Base-by-base conservation (phyloP, 1,139 yeast genomes). In the Candida labiduridarum region DNA sequence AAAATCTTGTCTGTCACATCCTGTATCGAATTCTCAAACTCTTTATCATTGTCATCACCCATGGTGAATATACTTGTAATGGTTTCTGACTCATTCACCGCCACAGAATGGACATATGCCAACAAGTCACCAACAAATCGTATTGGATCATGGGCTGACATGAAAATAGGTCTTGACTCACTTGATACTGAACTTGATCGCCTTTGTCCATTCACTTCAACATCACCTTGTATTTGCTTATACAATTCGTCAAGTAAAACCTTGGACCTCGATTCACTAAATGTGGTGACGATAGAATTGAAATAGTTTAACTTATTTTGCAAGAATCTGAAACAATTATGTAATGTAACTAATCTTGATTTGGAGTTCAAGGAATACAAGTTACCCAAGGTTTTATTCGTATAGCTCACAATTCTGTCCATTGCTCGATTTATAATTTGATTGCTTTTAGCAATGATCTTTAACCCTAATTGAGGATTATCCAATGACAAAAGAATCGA, bases 51-150 rank as follows among this genome's bases (percentile, higher is more conserved):
- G 3, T 55, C 58, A 3, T 59, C 59, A 4, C 61, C 64, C 8
- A 63, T 49, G 8, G 65, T 60, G 52, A 76, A 74, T 3, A 76
- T 66, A 38, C 67, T 78, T 7, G 79, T 78, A 14, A 94, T 78
- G 35, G 87, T 78, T 63, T 95, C 99, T 36, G 84, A 78, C 65
- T 95, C 99, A 65, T 89, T 89, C 4, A 91, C 96, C 34, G 92
- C 85, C n/a, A 90, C 79, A 0, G 95, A 82, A 62, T 95, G 98
- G 12, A 92, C 79, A 71, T 89, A 89, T 0, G 99, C 99, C 44
- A 94, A 71, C 31, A 94, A 78, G 64, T 91, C 98, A 27, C 98
- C 96, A 16, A 89, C 78, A 58, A 85, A 91, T 51, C 96, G 75
- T 16, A 84, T 73, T 1, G 97, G 89, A 65, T 94, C 97, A 63